Base-by-base conservation (phyloP, 202 grass and related monocot species). In the Carex sylvatica region DNA sequence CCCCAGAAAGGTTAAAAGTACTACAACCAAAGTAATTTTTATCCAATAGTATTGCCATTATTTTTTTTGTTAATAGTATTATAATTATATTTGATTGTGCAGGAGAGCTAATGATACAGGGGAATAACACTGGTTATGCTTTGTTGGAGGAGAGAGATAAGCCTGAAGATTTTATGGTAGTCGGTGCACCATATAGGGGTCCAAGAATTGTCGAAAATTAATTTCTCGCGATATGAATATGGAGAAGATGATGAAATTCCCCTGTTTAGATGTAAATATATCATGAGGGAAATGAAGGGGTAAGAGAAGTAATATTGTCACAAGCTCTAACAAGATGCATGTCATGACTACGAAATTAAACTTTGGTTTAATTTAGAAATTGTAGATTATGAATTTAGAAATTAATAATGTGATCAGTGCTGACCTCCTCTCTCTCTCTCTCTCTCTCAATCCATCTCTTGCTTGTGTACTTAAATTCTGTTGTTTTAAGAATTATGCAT, bases 121-220 rank as follows among this genome's bases (percentile, higher is more conserved):
- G 71, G 44, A 70, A 81, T 46, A 72, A 68, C 70, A 62, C 58
- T 8, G 51, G 28, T 22, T 79, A 88, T 9, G 80, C 91, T n/a
- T 93, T 86, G 91, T 66, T 93, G 36, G 81, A 82, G 59, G 88
- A 93, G 83, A 78, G 70, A 14, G 87, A 85, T 24, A 84, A 84
- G 80, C 91, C 91, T 0, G 15, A 4, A n/a, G 83, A 86, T 28
- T 64, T 92, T 59, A 83, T 81, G 83, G 89, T 93, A 56, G 20
- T 59, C 35, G 24, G 46, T 26, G 76, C 66, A 22, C 80, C 12
- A 15, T 92, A 92, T 3, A 64, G 88, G 0, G 91, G 91, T 23
- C 91, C 91, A 0, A 83, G 64, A 42, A 86, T 92, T 33, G 85
- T 82, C 8, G 85, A 84, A 42, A 28, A 80, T 28, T 92, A 83